These are phyloP conservation scores for maize (Zea mays) DNA, from an alignment of 176 grass and related monocot genomes.

Conservation along the genomic window Zm-B73-REFERENCE-NAM-5.0 NC_050104.1:137530501-137531000, in stretches of 20 bases:
- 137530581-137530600: slow-evolving; percentile 94
- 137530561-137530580: slow-evolving; percentile 87
- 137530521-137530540: no score
- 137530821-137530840: slow-evolving; percentile 90
- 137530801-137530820: slow-evolving; percentile 53
- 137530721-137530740: not conserved
- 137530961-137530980: slow-evolving; percentile 87
- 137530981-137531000: slow-evolving; percentile 95
- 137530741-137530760: not conserved
- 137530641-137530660: slow-evolving; percentile 81
- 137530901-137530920: slow-evolving; percentile 90
- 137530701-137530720: not conserved
- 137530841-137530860: slow-evolving; percentile 95
- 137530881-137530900: slow-evolving; percentile 71
- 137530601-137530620: slow-evolving; percentile 79
- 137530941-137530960: slow-evolving; percentile 86
- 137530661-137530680: slow-evolving; percentile 28
- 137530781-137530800: slow-evolving; percentile 20
- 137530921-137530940: slow-evolving; percentile 93
- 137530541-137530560: slow-evolving; percentile 85
- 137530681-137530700: not conserved
- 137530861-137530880: slow-evolving; percentile 99
- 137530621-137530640: slow-evolving; percentile 74
- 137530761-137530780: slow-evolving; percentile 4
- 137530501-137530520: not conserved